These are phyloP conservation scores for Picea sitchensis DNA, from an alignment of 75 land plant species.

Conservation along the genomic window DNA sequence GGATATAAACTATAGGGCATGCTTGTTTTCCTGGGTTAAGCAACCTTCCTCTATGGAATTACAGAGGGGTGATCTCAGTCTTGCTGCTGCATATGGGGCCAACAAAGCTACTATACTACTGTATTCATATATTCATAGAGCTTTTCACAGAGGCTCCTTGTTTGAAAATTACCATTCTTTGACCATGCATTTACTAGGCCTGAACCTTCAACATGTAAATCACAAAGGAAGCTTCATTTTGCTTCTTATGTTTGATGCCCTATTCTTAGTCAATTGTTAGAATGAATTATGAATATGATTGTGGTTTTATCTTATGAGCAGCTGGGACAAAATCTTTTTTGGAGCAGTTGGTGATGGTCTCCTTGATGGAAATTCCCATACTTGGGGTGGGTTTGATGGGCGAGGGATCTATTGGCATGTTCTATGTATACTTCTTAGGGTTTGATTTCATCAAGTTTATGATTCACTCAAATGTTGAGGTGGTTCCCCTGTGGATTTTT, in stretches of 20 bases:
- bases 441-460: constrained; percentile 23
- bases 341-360: constrained; percentile 21
- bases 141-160: constrained; percentile 16
- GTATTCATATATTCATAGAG: constrained; percentile 27
- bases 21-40: constrained; percentile 15
- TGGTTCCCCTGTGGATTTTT: constrained; percentile 26
- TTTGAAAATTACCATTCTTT: constrained; percentile 22
- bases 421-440: constrained; percentile 29
- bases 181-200: constrained; percentile 27
- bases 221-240: no score
- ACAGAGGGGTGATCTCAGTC: constrained; percentile 17
- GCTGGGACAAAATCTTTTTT: constrained; percentile 23
- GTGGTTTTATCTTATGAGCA: constrained; percentile 6
- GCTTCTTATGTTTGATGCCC: not conserved
- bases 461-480: constrained; percentile 38
- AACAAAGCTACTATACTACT: constrained; percentile 34
- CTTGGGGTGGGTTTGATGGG: constrained; percentile 18
- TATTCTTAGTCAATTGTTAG: not conserved
- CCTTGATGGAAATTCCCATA: constrained; percentile 23
- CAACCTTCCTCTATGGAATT: constrained; percentile 26
- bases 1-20: constrained; percentile 16
- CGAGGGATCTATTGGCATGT: constrained; percentile 14
- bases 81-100: constrained; percentile 29
- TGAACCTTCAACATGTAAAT: constrained; percentile 40
- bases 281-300: not conserved